Conservation (phyloP, 768 basidiomycete species). For the Lactarius evosmus region DNA sequence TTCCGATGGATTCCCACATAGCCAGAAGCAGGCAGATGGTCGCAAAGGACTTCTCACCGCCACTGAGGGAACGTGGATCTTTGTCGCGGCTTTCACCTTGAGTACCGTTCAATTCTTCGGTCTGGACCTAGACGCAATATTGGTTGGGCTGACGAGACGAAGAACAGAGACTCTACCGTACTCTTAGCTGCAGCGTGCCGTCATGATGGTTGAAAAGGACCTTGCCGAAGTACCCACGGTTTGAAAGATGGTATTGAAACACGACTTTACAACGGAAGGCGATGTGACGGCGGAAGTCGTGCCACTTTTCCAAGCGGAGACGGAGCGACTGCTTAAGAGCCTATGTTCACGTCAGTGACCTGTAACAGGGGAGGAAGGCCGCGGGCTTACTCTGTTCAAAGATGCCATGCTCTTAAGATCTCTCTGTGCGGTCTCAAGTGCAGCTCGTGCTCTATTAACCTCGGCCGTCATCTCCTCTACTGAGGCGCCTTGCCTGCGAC, state of each 20-base stretch:
- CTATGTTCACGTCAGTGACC: slow-evolving; percentile 38
- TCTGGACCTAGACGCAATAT: slow-evolving; percentile 56
- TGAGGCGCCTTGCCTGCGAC: slow-evolving; percentile 63
- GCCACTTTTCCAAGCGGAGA: slow-evolving; percentile 70
- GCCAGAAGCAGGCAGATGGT: slow-evolving; percentile 93
- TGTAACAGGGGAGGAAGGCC: neutral
- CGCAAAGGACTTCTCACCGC: slow-evolving; percentile 96
- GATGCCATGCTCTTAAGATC: slow-evolving; percentile 61
- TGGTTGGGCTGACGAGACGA: neutral
- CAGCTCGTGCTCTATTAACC: slow-evolving; percentile 60
- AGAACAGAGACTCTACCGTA: slow-evolving; percentile 30
- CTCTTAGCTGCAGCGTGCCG: slow-evolving; percentile 63
- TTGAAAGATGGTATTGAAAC: slow-evolving; percentile 77
- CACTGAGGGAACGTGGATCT: slow-evolving; percentile 82
- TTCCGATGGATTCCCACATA: slow-evolving; percentile 93
- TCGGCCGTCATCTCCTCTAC: slow-evolving; percentile 75
- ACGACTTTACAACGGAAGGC: slow-evolving; percentile 82
- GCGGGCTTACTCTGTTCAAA: slow-evolving; percentile 59
- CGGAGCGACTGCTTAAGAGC: slow-evolving; percentile 63
- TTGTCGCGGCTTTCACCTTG: slow-evolving; percentile 62
- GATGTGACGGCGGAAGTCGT: slow-evolving; percentile 83
- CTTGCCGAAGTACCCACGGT: slow-evolving; percentile 88
- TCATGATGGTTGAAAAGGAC: slow-evolving; percentile 78
- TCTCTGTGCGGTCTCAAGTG: slow-evolving; percentile 54
- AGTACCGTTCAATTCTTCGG: slow-evolving; percentile 69